Evolutionary conservation across 1,284 basidiomycete genomes (phyloP).

Genomic region (Irpex rosettiformis): DNA sequence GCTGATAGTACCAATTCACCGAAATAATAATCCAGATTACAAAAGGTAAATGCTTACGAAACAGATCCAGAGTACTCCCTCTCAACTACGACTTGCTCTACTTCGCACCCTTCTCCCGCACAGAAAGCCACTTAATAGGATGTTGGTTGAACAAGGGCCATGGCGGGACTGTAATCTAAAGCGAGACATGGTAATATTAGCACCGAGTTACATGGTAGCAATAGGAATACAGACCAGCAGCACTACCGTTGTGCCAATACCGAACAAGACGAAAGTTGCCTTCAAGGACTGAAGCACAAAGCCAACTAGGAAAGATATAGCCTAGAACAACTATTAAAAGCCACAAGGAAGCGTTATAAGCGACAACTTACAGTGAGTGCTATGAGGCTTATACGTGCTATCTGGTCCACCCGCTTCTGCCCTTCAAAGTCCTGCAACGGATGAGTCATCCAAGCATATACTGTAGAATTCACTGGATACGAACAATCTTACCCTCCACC

Average conservation of each 20-base stretch:
- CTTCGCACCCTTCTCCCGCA: constrained; percentile 25
- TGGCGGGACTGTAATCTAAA: constrained; percentile 62
- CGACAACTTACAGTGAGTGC: constrained; percentile 29
- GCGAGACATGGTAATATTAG: not conserved
- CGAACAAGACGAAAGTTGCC: constrained; percentile 56
- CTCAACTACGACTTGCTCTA: not conserved
- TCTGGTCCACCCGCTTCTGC: constrained; percentile 56
- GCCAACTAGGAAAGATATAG: constrained; percentile 61
- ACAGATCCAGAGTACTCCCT: not conserved
- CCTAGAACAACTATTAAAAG: constrained; percentile 33
- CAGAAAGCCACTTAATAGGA: constrained; percentile 61
- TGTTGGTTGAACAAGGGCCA: constrained; percentile 67
- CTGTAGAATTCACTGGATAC: constrained; percentile 1
- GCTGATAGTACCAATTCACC: not conserved
- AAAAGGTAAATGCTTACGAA: not conserved
- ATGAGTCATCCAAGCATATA: not conserved
- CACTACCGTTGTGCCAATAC: constrained; percentile 40
- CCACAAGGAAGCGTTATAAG: constrained; percentile 20
- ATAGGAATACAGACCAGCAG: constrained; percentile 44
- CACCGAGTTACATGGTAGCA: not conserved
- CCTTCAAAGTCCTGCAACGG: constrained; percentile 78
- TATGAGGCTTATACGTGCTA: constrained; percentile 40
- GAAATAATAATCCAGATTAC: not conserved
- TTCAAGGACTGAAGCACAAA: constrained; percentile 57
- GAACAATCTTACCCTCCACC: constrained; percentile 44